phyloP scores from a whole-genome alignment of 2,329 filamentous ascomycete species.

The Ustilaginoidea virens region DNA sequence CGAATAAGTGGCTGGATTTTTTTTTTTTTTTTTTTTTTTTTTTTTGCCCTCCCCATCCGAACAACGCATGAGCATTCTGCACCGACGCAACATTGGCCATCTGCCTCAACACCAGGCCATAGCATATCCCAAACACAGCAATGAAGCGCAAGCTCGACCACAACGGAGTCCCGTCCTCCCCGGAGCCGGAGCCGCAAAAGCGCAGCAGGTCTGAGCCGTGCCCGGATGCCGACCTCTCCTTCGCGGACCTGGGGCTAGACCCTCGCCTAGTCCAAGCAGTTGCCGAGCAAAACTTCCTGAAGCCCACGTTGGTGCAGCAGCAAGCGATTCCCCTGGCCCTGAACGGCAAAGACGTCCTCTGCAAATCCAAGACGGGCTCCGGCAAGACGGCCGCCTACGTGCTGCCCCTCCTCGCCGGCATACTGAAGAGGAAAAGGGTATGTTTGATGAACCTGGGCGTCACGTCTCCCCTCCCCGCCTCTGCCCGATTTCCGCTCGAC shows the following conservation, averaged over 20 bases:
- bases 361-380: slow-evolving; percentile 85
- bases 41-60: too few relatives aligned
- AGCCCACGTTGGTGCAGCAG: slow-evolving; percentile 77
- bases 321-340: slow-evolving; percentile 79
- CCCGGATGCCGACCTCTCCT: slow-evolving; percentile 34
- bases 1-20: too few relatives aligned
- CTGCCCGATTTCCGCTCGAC: too few relatives aligned
- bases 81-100: too few relatives aligned
- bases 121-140: too few relatives aligned
- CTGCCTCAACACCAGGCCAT: too few relatives aligned
- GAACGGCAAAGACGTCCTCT: slow-evolving; percentile 77
- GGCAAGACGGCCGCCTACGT: slow-evolving; percentile 97
- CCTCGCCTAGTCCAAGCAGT: slow-evolving; percentile 74
- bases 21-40: too few relatives aligned
- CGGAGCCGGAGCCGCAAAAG: slow-evolving; percentile 9
- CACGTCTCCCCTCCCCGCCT: background rate
- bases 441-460: too few relatives aligned
- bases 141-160: slow-evolving; percentile 50
- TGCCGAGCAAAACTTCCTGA: slow-evolving; percentile 66
- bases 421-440: slow-evolving; percentile 64
- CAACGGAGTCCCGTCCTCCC: slow-evolving; percentile 32
- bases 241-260: slow-evolving; percentile 68
- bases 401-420: slow-evolving; percentile 71
- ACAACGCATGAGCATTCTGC: too few relatives aligned
- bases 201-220: slow-evolving; percentile 14